Evolutionary conservation across 2,329 filamentous ascomycete species (phyloP).

Genomic region (Mycosphaerella arachidis): DNA sequence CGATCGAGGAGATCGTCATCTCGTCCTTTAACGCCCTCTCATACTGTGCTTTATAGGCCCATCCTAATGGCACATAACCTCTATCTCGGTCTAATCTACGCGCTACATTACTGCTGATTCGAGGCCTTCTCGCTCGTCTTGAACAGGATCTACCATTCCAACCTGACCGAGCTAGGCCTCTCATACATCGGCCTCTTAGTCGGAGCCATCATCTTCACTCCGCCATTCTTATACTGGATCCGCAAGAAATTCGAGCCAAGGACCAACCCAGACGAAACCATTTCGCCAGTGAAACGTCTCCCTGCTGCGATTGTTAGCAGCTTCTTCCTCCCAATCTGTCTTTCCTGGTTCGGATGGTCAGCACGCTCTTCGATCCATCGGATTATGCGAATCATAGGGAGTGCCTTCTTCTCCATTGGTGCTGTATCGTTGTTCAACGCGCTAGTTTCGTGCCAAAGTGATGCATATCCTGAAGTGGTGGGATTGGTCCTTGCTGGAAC

Average conservation of each 20-base stretch:
- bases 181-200: slow-evolving; percentile 37
- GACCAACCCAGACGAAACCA: slow-evolving; percentile 35
- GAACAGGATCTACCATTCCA: slow-evolving; percentile 36
- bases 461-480: slow-evolving; percentile 38
- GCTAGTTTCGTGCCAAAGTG: slow-evolving; percentile 38
- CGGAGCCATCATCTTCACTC: slow-evolving; percentile 32
- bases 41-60: slow-evolving; percentile 37
- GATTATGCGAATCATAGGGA: slow-evolving; percentile 37
- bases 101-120: slow-evolving; percentile 41
- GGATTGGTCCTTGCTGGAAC: slow-evolving; percentile 40
- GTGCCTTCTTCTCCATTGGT: slow-evolving; percentile 29
- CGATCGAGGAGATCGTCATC: slow-evolving; percentile 33
- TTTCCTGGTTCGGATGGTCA: slow-evolving; percentile 42
- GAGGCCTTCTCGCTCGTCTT: slow-evolving; percentile 42
- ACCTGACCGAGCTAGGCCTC: slow-evolving; percentile 33
- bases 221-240: slow-evolving; percentile 35
- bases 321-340: slow-evolving; percentile 37
- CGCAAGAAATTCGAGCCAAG: slow-evolving; percentile 34
- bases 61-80: slow-evolving; percentile 37
- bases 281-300: slow-evolving; percentile 37
- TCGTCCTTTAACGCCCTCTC: slow-evolving; percentile 40
- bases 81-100: slow-evolving; percentile 40
- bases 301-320: slow-evolving; percentile 34
- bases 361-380: slow-evolving; percentile 30
- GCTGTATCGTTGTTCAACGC: slow-evolving; percentile 42